Evolutionary conservation across 306 rosid species (phyloP).

Genomic region (Fragaria vesca): DNA sequence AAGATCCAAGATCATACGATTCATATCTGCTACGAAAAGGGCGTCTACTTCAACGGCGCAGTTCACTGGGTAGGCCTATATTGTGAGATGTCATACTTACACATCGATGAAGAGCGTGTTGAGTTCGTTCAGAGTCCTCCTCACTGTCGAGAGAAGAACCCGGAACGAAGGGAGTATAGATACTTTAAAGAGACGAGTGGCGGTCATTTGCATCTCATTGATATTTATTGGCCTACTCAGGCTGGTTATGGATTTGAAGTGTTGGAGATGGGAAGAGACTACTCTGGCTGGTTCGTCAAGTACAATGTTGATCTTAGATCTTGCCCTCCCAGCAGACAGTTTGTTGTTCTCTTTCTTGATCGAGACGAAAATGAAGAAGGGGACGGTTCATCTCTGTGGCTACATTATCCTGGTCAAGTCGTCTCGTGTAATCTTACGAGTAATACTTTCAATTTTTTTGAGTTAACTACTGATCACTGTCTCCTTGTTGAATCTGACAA

Average conservation of each 20-base stretch:
- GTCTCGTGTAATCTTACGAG: too few species aligned
- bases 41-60: too few species aligned
- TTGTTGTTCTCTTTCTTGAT: not conserved
- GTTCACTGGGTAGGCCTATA: too few species aligned
- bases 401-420: too few species aligned
- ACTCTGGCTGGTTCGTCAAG: not conserved
- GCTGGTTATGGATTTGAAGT: not conserved
- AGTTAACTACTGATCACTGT: too few species aligned
- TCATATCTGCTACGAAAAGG: too few species aligned
- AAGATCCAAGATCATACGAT: too few species aligned
- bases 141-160: not conserved
- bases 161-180: not conserved
- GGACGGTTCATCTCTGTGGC: too few species aligned
- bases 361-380: not conserved
- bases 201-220: not conserved
- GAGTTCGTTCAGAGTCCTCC: not conserved
- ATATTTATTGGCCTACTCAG: not conserved
- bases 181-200: not conserved
- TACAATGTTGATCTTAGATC: not conserved
- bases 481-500: too few species aligned
- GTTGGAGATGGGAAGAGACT: not conserved
- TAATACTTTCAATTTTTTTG: too few species aligned
- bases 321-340: rapidly evolving
- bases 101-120: not conserved
- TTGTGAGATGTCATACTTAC: not conserved